A percentile compares a stretch with the other conserved stretches of the same genome.
Evolutionary conservation across 768 basidiomycete species (phyloP).

Genomic region (Hygrophorus russula): DNA sequence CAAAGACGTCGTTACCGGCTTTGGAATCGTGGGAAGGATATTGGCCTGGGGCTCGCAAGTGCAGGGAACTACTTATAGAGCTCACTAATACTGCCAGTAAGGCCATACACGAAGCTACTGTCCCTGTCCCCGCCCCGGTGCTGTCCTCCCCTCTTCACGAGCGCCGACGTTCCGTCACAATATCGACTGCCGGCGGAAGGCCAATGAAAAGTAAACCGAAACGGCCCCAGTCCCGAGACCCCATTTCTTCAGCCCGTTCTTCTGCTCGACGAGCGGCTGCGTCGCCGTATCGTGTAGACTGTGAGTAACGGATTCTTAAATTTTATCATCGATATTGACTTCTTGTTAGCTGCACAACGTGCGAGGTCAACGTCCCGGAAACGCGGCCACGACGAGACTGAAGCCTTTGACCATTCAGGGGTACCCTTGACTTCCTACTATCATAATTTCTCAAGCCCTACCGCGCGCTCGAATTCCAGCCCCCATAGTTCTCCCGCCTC

Average conservation of each 20-base stretch:
- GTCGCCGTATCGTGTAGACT: conserved; percentile 55
- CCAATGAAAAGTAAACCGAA: conserved; percentile 39
- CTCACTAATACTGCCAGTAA: conserved; percentile 59
- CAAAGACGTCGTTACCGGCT: conserved; percentile 55
- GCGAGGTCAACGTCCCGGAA: conserved; percentile 69
- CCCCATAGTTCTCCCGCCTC: conserved; percentile 72
- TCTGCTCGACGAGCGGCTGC: conserved; percentile 37
- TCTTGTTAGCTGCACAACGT: conserved; percentile 39
- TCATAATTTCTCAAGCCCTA: conserved; percentile 47
- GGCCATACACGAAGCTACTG: conserved; percentile 37
- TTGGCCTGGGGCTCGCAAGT: conserved; percentile 84
- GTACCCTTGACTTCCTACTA: conserved; percentile 27
- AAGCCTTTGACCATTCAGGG: conserved; percentile 32
- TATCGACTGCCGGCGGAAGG: conserved; percentile 31
- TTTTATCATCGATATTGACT: conserved; percentile 6
- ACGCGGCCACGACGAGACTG: conserved; percentile 59
- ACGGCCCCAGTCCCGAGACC: conserved; percentile 50
- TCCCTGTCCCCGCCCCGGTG: conserved; percentile 13
- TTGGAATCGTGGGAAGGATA: conserved; percentile 75
- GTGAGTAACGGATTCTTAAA: conserved; percentile 25
- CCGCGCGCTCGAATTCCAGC: conserved; percentile 32
- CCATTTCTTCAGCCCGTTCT: conserved; percentile 30
- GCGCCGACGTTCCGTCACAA: conserved; percentile 46
- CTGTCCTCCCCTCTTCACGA: conserved; percentile 25
- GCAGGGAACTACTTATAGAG: conserved; percentile 69